Conservation (phyloP, 768 basidiomycete genomes). For the Austroboletus eburneus region DNA sequence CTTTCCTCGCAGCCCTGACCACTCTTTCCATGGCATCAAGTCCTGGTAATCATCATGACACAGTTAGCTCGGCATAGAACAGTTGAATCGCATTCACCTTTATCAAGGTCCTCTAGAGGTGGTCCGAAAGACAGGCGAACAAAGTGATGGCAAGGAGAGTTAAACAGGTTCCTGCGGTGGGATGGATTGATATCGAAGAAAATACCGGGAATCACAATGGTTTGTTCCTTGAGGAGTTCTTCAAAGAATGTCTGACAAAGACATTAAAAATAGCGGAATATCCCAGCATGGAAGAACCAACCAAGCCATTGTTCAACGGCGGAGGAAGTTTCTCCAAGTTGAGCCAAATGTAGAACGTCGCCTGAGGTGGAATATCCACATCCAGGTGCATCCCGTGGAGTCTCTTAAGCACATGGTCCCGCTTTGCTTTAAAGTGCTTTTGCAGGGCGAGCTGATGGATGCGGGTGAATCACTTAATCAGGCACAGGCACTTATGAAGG, state of each 20-base stretch:
- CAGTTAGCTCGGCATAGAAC: background rate
- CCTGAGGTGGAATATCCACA: conserved; percentile 68
- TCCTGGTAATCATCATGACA: conserved; percentile 36
- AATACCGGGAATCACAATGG: conserved; percentile 87
- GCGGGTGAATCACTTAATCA: background rate
- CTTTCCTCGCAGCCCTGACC: conserved; percentile 61
- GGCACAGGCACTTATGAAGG: background rate
- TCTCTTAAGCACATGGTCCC: conserved; percentile 84
- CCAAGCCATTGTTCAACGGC: conserved; percentile 86
- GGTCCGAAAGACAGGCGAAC: conserved; percentile 87
- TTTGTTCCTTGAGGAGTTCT: conserved; percentile 85
- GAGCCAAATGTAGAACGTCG: conserved; percentile 95
- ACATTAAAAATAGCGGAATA: background rate
- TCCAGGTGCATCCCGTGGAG: conserved; percentile 74
- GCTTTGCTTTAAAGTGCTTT: conserved; percentile 86
- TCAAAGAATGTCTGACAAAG: conserved; percentile 82
- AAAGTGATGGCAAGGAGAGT: conserved; percentile 87
- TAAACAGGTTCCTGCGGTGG: conserved; percentile 84
- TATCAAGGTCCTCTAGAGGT: conserved; percentile 72
- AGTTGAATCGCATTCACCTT: conserved; percentile 40
- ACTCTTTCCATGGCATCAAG: conserved; percentile 84
- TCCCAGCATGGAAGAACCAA: conserved; percentile 30
- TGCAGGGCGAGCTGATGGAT: conserved; percentile 65
- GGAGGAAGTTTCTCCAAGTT: conserved; percentile 74
- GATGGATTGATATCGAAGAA: conserved; percentile 80